Evolutionary conservation across 148 eudicot genomes (phyloP), one percentile per base, ranked within the genome.

Genomic region (Beta vulgaris): DNA sequence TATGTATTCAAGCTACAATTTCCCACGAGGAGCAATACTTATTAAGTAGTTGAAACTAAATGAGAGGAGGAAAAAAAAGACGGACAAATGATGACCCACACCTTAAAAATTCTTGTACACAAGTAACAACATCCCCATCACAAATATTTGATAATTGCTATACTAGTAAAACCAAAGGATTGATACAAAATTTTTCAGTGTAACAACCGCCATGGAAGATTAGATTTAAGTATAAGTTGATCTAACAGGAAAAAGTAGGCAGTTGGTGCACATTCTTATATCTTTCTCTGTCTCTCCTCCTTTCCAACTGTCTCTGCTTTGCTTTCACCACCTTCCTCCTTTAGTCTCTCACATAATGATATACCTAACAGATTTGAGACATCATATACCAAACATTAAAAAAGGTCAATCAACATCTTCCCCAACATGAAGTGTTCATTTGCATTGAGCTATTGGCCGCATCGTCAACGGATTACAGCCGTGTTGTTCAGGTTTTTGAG

Each of bases 301-400:
- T 42, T 59, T 67, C 39, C 76, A 42, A 40, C 54, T 73, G 63
- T 73, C 25, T 55, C 35, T 55, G 53, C 37, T 48, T 68, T 70
- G 62, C 62, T 72, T 60, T 54, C 60, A 55, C 65, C 29, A 34
- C 54, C 51, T 40, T 36, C 67, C 11, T 42, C 19, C 9, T 7
- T n/a, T 73, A 61, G 67, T 73, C 76, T 73, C 31, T 6, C 35
- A 21, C 16, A 29, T 42, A 59, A 73, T 73, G 67, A 73, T 73
- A 58, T 58, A 59, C 67, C 76, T 73, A 73, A 59, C 67, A 73
- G 48, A 73, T 39, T 49, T 67, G 32, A 26, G 37, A 59, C 36
- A 58, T 58, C 51, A 73, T 40, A n/a, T 32, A 73, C 76, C 76
- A 72, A 72, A 57, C 75, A 42, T 67, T 26, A 39, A 51, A 13